Percentiles rank a stretch among this genome's conserved stretches.
Evolutionary conservation across 2,329 filamentous ascomycete genomes (phyloP).

Genomic region (Davidsoniella neocaledoniae): DNA sequence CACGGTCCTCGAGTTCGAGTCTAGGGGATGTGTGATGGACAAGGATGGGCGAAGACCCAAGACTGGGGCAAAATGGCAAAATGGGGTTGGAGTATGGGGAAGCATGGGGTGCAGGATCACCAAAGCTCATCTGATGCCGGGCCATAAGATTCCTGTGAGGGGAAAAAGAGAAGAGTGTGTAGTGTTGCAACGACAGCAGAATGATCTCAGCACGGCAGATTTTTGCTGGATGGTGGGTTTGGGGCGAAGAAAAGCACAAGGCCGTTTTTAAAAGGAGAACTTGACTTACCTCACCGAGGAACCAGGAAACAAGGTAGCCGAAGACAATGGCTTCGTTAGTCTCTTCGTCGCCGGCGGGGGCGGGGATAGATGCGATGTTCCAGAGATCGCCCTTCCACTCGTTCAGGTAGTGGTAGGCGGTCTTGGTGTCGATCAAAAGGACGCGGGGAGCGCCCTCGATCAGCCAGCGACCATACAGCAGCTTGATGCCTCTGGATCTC

Average conservation of each 20-base stretch:
- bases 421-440: slow-evolving; percentile 85
- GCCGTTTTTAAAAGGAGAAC: neutral
- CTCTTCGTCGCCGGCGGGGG: slow-evolving; percentile 77
- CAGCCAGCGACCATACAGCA: slow-evolving; percentile 89
- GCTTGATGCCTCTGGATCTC: slow-evolving; percentile 77
- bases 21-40: neutral
- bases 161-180: neutral
- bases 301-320: slow-evolving; percentile 95
- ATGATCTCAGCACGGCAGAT: neutral
- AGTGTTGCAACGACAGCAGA: neutral
- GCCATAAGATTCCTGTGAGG: neutral
- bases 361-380: slow-evolving; percentile 86
- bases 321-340: slow-evolving; percentile 97
- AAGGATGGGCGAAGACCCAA: neutral
- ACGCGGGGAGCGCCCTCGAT: slow-evolving; percentile 93
- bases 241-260: neutral
- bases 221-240: neutral
- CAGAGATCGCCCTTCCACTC: slow-evolving; percentile 97
- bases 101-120: slow-evolving; percentile 9
- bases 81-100: slow-evolving; percentile 6
- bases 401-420: slow-evolving; percentile 75
- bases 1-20: neutral
- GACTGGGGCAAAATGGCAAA: slow-evolving; percentile 3
- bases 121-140: slow-evolving; percentile 4
- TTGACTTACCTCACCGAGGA: slow-evolving; percentile 71